These are phyloP conservation scores for Ilyonectria sp. DNA, from an alignment of 2,329 filamentous ascomycete species.

Conservation along the genomic window DNA sequence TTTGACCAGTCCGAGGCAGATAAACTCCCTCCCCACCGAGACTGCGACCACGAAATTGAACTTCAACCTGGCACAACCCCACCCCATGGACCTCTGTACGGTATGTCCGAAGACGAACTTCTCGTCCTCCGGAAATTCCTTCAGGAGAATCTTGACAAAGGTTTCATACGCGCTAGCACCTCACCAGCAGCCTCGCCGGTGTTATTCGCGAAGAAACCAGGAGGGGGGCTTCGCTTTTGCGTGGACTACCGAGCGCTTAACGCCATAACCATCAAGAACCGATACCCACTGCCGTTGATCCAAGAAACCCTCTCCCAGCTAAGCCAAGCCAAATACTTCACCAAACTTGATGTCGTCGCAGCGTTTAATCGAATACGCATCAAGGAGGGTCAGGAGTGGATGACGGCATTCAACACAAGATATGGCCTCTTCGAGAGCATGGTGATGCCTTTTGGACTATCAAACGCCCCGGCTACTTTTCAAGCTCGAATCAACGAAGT, in stretches of 20 bases:
- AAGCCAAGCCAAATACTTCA: neutral
- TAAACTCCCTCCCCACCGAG: no score
- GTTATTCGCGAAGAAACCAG: neutral
- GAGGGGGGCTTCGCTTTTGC: neutral
- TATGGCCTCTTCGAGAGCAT: conserved; percentile 53
- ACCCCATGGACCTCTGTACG: no score
- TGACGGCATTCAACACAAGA: conserved; percentile 52
- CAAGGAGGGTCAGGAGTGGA: conserved; percentile 25
- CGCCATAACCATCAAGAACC: neutral
- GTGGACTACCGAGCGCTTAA: neutral
- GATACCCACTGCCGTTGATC: conserved; percentile 1
- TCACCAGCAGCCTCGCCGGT: neutral
- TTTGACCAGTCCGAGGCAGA: no score
- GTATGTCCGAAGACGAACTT: no score
- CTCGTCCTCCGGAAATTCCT: no score
- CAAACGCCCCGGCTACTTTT: conserved; percentile 37
- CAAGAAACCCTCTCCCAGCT: neutral
- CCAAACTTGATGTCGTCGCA: neutral
- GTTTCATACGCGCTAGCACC: neutral
- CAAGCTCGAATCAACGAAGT: conserved; percentile 12
- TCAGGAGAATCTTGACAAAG: no score
- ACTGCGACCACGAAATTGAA: no score
- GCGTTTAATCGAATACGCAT: no score
- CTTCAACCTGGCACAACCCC: no score
- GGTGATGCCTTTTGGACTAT: conserved; percentile 50